Base-by-base conservation (phyloP, 2,329 filamentous ascomycete genomes). In the Dothiorella sarmentorum region DNA sequence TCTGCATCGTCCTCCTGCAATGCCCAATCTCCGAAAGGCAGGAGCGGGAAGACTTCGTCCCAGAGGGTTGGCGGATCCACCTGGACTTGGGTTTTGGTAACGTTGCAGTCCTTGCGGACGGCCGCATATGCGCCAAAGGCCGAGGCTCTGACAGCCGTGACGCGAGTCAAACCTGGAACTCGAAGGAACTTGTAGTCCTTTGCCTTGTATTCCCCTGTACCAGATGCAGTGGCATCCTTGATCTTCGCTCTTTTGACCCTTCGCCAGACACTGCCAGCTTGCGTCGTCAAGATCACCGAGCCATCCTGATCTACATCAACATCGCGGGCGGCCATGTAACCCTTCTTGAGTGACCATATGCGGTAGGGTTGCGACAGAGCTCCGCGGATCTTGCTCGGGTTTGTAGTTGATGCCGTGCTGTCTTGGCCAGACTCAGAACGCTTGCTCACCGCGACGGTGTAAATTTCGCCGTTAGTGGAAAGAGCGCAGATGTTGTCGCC, bases 181-280 rank as follows among this genome's bases (percentile, higher is more conserved):
- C 94, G 86, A 66, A 93, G 87, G 65, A 97, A 99, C 70, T 99
- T 99, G 78, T 95, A 96, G 68, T 96, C 91, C 65, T 95, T 96
- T 11, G 84, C 82, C 66, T 85, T 89, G 31, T 81, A 78, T 20
- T 86, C 85, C 1, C 76, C 73, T 1, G 73, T 72, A 3, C 76
- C 77, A 11, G 76, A 73, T 1, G 78, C 76, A 29, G 68, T 78
- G 0, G 83, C 79, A 63, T 88, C 85, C 67, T 96, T 95, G 51
- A 88, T 86, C 63, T 93, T 96, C 24, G 83, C 81, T 61, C 94
- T 84, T 68, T 90, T 91, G 53, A 94, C 86, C 60, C 93, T 87
- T 64, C 87, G 87, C 93, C 93, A 99, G 0, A 97, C 93, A 47
- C 90, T 93, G 2, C 94, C 94, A 40, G 91, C 93, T 61, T 91